phyloP scores from a whole-genome alignment of 2,329 filamentous ascomycete species.

The Ascochyta fabae region DNA sequence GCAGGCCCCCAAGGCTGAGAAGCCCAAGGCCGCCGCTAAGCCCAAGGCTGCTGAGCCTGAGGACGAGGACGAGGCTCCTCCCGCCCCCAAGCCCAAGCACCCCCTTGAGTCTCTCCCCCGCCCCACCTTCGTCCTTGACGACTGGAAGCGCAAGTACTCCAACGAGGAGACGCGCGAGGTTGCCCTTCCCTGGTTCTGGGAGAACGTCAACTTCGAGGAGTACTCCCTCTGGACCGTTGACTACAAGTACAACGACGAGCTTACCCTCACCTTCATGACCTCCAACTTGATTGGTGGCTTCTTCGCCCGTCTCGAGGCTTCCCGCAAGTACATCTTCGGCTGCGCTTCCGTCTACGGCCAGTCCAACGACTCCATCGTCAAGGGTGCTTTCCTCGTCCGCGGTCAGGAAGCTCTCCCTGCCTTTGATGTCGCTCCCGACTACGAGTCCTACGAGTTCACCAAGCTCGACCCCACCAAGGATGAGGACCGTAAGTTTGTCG shows the following conservation, averaged over 20 bases:
- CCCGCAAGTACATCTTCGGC: slow-evolving; percentile 98
- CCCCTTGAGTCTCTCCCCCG: slow-evolving; percentile 84
- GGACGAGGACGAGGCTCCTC: slow-evolving; percentile 64
- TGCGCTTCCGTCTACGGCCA: slow-evolving; percentile 85
- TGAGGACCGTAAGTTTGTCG: slow-evolving; percentile 84
- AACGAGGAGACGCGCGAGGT: slow-evolving; percentile 85
- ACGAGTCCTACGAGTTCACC: slow-evolving; percentile 93
- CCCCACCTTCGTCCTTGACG: slow-evolving; percentile 83
- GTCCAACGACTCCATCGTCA: slow-evolving; percentile 87
- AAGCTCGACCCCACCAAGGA: slow-evolving; percentile 91
- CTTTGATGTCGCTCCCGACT: slow-evolving; percentile 97
- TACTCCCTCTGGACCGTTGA: slow-evolving; percentile 94
- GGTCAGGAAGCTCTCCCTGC: slow-evolving; percentile 85
- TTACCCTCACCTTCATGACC: slow-evolving; percentile 98
- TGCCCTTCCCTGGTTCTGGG: slow-evolving; percentile 97
- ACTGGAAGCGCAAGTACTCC: slow-evolving; percentile 99
- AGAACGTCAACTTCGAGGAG: slow-evolving; percentile 91
- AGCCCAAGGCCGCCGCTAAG: slow-evolving; percentile 67
- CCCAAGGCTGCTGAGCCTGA: slow-evolving; percentile 61
- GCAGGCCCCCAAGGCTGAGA: slow-evolving; percentile 70
- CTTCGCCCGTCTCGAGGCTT: slow-evolving; percentile 94
- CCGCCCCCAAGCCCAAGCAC: slow-evolving; percentile 93
- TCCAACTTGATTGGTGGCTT: slow-evolving; percentile 98
- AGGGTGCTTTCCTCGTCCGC: slow-evolving; percentile 93
- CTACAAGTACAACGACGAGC: slow-evolving; percentile 99